Evolutionary conservation across 805 yeast genomes (phyloP).

Genomic region (Myxozyma kluyveri): DNA sequence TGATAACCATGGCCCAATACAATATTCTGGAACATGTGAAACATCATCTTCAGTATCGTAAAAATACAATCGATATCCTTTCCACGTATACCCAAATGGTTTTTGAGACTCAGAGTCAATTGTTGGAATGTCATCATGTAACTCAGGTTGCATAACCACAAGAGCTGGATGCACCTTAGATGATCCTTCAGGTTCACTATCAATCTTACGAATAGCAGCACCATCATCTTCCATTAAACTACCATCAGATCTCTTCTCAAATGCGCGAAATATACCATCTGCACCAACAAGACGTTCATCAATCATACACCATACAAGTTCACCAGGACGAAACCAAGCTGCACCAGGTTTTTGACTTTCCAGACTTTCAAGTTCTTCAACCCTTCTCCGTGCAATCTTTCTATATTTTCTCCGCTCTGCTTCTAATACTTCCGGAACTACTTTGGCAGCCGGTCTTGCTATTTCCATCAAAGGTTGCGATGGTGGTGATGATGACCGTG

Average conservation of each 20-base stretch:
- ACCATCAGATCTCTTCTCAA: not conserved
- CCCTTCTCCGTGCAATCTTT: conserved; percentile 4
- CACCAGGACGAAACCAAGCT: conserved; percentile 20
- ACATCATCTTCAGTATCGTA: conserved; percentile 3
- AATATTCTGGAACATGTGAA: conserved; percentile 5
- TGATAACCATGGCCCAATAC: conserved; percentile 20
- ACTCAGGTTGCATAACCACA: conserved; percentile 11
- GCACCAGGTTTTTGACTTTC: conserved; percentile 12
- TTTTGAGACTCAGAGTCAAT: not conserved
- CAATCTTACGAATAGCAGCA: not conserved
- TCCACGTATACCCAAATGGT: not conserved
- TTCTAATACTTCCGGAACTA: not conserved
- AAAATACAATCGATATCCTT: conserved; percentile 5
- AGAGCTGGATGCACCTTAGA: conserved; percentile 13
- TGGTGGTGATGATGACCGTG: not conserved
- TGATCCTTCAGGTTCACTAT: not conserved
- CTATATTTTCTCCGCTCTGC: not conserved
- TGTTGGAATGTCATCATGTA: conserved; percentile 4
- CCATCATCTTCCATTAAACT: too few relatives aligned
- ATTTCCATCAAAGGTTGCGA: too few relatives aligned
- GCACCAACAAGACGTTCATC: not conserved
- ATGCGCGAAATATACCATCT: not conserved
- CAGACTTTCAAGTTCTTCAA: conserved; percentile 8
- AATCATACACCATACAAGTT: conserved; percentile 17
- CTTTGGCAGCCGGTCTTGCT: not conserved